Conservation (phyloP, 2,329 filamentous ascomycete species). For the Venturia asperata region DNA sequence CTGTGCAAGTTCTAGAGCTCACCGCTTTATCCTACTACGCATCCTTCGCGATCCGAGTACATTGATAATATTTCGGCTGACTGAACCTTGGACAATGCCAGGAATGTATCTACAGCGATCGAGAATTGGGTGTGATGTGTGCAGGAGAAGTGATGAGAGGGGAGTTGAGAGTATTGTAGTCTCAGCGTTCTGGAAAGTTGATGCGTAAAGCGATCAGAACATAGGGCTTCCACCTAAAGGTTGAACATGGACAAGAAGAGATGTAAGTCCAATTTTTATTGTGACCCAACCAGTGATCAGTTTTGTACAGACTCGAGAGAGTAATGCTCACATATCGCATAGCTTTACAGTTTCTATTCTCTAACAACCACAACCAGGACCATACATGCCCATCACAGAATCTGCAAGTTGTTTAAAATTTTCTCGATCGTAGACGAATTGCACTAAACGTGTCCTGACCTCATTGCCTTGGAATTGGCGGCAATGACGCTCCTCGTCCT, state of each 20-base stretch:
- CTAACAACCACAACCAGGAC: neutral
- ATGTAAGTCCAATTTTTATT: neutral
- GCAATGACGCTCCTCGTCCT: constrained; percentile 7
- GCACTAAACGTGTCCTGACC: neutral
- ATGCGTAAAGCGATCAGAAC: too few species aligned
- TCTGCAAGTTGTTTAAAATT: neutral
- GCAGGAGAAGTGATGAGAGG: too few species aligned
- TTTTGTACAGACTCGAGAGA: neutral
- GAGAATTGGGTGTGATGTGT: too few species aligned
- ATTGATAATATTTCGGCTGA: too few species aligned
- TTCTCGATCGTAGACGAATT: neutral
- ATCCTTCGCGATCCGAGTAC: too few species aligned
- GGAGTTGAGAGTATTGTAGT: too few species aligned
- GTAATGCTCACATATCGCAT: neutral
- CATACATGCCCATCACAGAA: neutral
- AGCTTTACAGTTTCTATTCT: neutral
- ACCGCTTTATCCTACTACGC: too few species aligned
- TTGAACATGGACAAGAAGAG: neutral
- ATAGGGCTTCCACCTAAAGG: too few species aligned
- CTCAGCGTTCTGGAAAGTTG: too few species aligned
- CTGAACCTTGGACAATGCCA: too few species aligned
- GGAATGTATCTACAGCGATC: too few species aligned
- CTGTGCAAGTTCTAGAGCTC: too few species aligned
- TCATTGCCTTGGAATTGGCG: neutral
- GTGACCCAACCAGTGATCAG: neutral